These are phyloP conservation scores for Aspergillus nomiae DNA, from an alignment of 2,329 filamentous ascomycete genomes.

Conservation along the genomic window DNA sequence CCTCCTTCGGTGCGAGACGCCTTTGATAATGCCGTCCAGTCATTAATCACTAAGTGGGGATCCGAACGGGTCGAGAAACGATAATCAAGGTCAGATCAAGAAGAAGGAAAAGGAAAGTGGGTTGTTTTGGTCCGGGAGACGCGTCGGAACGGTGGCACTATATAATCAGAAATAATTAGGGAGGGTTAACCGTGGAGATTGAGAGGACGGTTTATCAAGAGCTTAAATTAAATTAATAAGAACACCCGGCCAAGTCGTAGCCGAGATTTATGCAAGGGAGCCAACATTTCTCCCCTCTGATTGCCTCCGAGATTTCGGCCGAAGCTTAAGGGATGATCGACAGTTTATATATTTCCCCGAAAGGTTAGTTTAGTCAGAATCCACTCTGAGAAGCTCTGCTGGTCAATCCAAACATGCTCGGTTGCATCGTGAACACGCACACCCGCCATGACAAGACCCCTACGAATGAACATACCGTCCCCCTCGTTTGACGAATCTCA, in stretches of 20 bases:
- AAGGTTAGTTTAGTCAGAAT: no score
- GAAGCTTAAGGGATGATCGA: background rate
- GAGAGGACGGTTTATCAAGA: background rate
- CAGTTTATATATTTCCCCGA: background rate
- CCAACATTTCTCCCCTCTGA: background rate
- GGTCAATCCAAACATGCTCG: no score
- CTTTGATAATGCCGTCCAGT: background rate
- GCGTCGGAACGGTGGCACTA: background rate
- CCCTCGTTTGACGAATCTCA: no score
- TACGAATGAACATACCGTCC: no score
- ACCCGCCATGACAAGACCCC: no score
- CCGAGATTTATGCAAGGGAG: background rate
- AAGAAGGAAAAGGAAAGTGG: background rate
- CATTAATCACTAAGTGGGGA: background rate
- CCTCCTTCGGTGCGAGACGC: background rate
- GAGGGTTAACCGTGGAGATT: background rate
- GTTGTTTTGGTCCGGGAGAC: background rate
- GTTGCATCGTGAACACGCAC: no score
- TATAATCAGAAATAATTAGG: background rate
- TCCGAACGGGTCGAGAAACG: background rate
- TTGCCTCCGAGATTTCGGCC: background rate
- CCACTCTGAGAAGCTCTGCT: no score
- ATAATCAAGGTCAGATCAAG: no score
- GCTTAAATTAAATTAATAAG: background rate
- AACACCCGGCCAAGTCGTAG: background rate